A percentile compares a stretch with the other conserved stretches of the same genome.
phyloP scores from a whole-genome alignment of 1,284 basidiomycete genomes.

The Leccinum fuscescens region DNA sequence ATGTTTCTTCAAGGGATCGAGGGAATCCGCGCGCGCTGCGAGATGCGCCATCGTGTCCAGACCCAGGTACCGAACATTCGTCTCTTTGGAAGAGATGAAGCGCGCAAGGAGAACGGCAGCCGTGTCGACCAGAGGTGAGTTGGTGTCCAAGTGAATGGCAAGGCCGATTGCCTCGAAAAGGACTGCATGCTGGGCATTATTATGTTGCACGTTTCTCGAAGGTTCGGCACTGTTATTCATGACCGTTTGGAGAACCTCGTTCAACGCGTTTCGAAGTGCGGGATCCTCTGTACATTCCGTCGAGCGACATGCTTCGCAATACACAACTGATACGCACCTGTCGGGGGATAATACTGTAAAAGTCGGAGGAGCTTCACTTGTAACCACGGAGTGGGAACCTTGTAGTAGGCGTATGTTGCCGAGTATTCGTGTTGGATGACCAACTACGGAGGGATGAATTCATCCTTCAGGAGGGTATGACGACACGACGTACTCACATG shows the following conservation, averaged over 20 bases:
- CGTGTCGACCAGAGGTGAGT: constrained; percentile 84
- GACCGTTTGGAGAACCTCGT: constrained; percentile 85
- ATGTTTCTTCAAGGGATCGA: constrained; percentile 93
- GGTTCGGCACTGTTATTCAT: constrained; percentile 93
- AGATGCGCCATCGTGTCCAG: constrained; percentile 98
- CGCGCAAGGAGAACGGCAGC: constrained; percentile 88
- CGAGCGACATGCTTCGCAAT: constrained; percentile 1
- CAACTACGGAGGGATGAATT: constrained; percentile 49
- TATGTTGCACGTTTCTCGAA: constrained; percentile 95
- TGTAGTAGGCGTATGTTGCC: constrained; percentile 93
- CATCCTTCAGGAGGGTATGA: constrained; percentile 3
- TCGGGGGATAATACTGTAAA: constrained; percentile 93
- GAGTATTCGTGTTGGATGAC: constrained; percentile 89
- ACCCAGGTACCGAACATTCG: constrained; percentile 97
- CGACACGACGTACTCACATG: constrained; percentile 53
- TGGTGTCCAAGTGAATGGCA: constrained; percentile 94
- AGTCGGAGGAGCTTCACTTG: constrained; percentile 94
- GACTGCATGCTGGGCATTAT: constrained; percentile 98
- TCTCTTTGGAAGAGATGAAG: constrained; percentile 97
- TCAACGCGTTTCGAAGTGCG: constrained; percentile 72
- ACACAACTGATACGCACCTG: constrained; percentile 53
- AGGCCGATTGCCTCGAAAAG: constrained; percentile 97
- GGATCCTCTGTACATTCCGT: constrained; percentile 66
- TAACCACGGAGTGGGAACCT: constrained; percentile 96
- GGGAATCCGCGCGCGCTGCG: constrained; percentile 87